Evolutionary conservation across 164 flowering plant species (phyloP), one percentile per base, ranked within the genome.

Genomic region (Kingdonia uniflora): DNA sequence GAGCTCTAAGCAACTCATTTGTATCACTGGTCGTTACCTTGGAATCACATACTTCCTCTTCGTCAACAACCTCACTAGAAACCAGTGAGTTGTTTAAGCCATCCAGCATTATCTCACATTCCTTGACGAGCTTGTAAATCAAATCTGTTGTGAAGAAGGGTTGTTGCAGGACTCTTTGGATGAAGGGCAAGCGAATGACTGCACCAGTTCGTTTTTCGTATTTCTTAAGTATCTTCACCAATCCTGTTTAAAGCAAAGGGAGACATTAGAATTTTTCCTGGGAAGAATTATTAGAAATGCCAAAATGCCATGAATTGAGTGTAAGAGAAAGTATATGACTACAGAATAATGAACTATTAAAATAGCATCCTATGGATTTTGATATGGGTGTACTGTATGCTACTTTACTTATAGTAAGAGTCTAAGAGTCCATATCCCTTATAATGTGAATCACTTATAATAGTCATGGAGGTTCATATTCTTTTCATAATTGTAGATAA

Each of bases 201-300:
- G 81, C 82, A 12, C 96, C 94, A 15, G 84, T 87, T 57, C 85
- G 65, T 57, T 82, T 87, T 66, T 87, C 92, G 24, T 84, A 87
- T 60, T 84, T 84, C 72, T 87, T 87, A 11, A 84, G 76, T 42
- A 87, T 87, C 59, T 87, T 87, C 19, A 74, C 89, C 54, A 87
- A 57, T 22, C 96, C 96, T 86, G 80, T 60, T 23, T 11, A 44
- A 17, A 55, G 23, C 19, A 26, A 15, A 8, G 8, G 35, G 8
- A 29, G 8, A 3, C 8, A 29, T 29, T 29, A 29, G 35, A 29
- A 29, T 8, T 29, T 29, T 29, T 29, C 6, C 6, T 29, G 35
- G 35, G 35, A n/a, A 29, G 35, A 29, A 3, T 29, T 29, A 29
- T 29, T 29, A 29, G 8, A 29, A 29, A 29, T 29, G 8, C n/a